Conservation (phyloP, 2,329 filamentous ascomycete species). For the Fusarium piperis region DNA sequence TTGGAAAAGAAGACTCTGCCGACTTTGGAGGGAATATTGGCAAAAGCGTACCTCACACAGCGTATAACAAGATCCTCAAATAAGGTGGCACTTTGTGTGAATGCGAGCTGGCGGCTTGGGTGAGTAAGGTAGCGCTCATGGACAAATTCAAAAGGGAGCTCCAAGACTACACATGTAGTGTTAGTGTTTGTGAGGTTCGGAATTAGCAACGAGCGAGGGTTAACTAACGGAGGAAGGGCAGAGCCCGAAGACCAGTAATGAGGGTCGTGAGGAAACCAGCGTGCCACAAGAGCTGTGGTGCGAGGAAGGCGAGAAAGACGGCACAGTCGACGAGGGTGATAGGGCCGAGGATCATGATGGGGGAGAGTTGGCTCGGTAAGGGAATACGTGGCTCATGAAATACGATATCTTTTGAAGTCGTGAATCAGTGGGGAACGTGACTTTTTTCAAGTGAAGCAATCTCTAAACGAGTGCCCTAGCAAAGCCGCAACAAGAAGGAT, state of each 20-base stretch:
- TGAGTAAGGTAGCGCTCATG: constrained; percentile 46
- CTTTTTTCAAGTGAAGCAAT: background rate
- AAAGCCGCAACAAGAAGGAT: background rate
- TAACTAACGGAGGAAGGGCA: constrained; percentile 75
- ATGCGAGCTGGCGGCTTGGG: constrained; percentile 58
- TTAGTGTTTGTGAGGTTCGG: constrained; percentile 22
- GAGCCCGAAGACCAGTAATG: constrained; percentile 65
- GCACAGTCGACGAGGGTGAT: constrained; percentile 81
- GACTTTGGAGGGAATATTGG: constrained; percentile 73
- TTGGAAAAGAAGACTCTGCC: constrained; percentile 83
- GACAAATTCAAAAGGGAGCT: constrained; percentile 44
- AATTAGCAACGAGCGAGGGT: background rate
- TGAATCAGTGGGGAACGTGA: background rate
- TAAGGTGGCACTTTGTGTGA: constrained; percentile 73
- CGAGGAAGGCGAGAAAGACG: constrained; percentile 75
- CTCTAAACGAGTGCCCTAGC: background rate
- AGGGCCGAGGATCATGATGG: constrained; percentile 75
- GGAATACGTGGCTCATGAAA: constrained; percentile 15
- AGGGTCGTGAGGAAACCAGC: constrained; percentile 70
- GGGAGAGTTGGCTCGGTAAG: constrained; percentile 3
- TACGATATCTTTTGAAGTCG: background rate
- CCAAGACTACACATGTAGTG: constrained; percentile 36
- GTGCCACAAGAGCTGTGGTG: constrained; percentile 75
- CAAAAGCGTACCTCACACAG: constrained; percentile 82
- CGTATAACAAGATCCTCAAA: constrained; percentile 83